phyloP scores from a whole-genome alignment of 176 grass and related monocot genomes.

The Oryza officinalis region DNA sequence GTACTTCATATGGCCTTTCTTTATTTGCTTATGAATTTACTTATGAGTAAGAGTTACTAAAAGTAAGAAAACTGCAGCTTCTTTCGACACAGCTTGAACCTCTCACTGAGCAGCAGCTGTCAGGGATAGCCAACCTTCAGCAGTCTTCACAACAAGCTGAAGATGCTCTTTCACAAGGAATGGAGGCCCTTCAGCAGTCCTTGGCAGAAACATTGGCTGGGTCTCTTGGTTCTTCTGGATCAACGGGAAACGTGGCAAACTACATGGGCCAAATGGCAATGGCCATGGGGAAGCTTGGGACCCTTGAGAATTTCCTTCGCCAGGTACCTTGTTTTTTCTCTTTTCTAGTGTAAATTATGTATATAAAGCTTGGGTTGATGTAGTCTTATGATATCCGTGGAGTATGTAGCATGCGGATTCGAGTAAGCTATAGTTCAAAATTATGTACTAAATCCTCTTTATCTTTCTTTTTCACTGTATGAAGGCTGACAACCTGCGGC shows the following conservation, averaged over 20 bases:
- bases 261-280: slow-evolving; percentile 99
- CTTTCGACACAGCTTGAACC: slow-evolving; percentile 88
- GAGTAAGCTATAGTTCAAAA: slow-evolving; percentile 10
- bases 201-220: slow-evolving; percentile 94
- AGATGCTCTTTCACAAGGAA: slow-evolving; percentile 98
- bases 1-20: background rate
- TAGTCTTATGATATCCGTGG: background rate
- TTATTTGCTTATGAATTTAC: slow-evolving; percentile 7
- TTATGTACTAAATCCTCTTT: slow-evolving; percentile 3
- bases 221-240: slow-evolving; percentile 75
- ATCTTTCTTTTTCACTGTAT: slow-evolving; percentile 32
- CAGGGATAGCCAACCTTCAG: slow-evolving; percentile 80
- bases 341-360: slow-evolving; percentile 3
- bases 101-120: slow-evolving; percentile 85
- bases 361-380: slow-evolving; percentile 11
- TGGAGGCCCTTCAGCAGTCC: slow-evolving; percentile 98
- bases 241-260: slow-evolving; percentile 91
- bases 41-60: slow-evolving; percentile 10
- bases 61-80: slow-evolving; percentile 61
- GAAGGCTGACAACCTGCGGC: slow-evolving; percentile 92
- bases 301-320: slow-evolving; percentile 90
- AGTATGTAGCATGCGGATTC: slow-evolving; percentile 3
- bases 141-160: slow-evolving; percentile 95
- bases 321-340: slow-evolving; percentile 56
- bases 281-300: slow-evolving; percentile 99